Base-by-base conservation (phyloP, 495 filamentous ascomycete species). In the Penicillium roqueforti region DNA sequence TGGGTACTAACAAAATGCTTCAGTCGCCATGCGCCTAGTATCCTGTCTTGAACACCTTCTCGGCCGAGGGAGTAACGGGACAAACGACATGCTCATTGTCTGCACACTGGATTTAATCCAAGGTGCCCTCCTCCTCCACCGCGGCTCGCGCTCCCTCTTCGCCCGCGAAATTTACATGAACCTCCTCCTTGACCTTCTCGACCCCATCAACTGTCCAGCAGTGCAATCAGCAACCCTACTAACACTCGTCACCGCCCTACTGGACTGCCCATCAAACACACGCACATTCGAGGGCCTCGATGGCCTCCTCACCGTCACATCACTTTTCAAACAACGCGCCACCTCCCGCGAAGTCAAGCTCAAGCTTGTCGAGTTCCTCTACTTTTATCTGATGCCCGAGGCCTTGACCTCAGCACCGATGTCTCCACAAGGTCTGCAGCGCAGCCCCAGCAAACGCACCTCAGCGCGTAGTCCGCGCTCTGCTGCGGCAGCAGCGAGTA, bases 331-430 rank as follows among this genome's bases (percentile, higher is more conserved):
- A 68, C 83, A 80, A 55, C 83, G 88, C 32, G 80, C 83, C 59
- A 96, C 91, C 4, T 82, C 82, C 13, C 81, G 89, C 50, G 89
- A 92, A 57, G 92, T 98, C 52, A 96, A 95, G 69, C 82, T 96
- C 59, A 91, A 92, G 61, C 80, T 95, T 9, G 85, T 96, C 53
- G 93, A 98, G 65, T 97, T 98, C 67, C 73, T 98, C 5, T 96
- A 97, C 72, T 97, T 97, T 71, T 98, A 97, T 69, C 83, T 98
- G 44, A 96, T 97, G 85, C 91, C 92, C 26, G 93, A 97, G 70
- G 83, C 80, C 1, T 83, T 87, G 1, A 78, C 80, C 18, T 74
- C 78, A 0, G 58, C 62, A 4, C 57, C 51, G 2, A 45, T 47
- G 13, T 37, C 62, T 64, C 78, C 59, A n/a, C 61, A 76, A 36